Conservation (phyloP, 2,329 filamentous ascomycete species). For the Metarhizium guizhouense region DNA sequence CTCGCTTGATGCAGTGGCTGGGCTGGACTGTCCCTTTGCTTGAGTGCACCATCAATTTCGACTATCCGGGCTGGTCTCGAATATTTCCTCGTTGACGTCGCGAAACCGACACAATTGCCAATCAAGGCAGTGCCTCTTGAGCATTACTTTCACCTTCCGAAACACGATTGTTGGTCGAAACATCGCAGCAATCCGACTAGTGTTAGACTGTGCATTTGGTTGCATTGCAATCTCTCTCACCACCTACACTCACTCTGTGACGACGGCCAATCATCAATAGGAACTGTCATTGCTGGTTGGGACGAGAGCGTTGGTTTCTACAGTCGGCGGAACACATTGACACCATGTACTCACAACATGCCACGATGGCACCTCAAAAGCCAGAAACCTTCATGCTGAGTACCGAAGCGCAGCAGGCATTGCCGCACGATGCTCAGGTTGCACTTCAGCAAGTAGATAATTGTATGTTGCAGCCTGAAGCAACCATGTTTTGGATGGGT, state of each 20-base stretch:
- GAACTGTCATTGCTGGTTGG: neutral
- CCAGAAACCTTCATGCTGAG: slow-evolving; percentile 99
- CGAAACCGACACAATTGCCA: slow-evolving; percentile 2
- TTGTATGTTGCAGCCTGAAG: slow-evolving; percentile 46
- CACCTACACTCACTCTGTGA: neutral
- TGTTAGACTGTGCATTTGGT: neutral
- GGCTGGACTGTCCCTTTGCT: slow-evolving; percentile 20
- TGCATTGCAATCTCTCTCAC: neutral
- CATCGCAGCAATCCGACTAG: neutral
- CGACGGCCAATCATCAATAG: neutral
- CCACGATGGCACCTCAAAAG: slow-evolving; percentile 87
- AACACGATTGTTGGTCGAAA: neutral
- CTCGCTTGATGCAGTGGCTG: slow-evolving; percentile 39
- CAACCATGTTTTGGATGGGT: neutral
- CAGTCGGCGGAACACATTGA: slow-evolving; percentile 13
- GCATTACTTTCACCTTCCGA: neutral
- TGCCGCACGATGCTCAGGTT: slow-evolving; percentile 94
- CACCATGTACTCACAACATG: slow-evolving; percentile 73
- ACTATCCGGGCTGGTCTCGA: slow-evolving; percentile 41
- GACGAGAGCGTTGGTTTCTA: neutral
- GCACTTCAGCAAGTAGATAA: slow-evolving; percentile 98
- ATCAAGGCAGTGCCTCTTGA: slow-evolving; percentile 25
- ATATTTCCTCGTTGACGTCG: slow-evolving; percentile 19
- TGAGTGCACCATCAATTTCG: slow-evolving; percentile 17
- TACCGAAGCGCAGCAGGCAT: slow-evolving; percentile 89